A percentile compares a stretch with the other conserved stretches of the same genome.
Conservation (phyloP, 768 basidiomycete species). For the Psilocybe tampanensis region DNA sequence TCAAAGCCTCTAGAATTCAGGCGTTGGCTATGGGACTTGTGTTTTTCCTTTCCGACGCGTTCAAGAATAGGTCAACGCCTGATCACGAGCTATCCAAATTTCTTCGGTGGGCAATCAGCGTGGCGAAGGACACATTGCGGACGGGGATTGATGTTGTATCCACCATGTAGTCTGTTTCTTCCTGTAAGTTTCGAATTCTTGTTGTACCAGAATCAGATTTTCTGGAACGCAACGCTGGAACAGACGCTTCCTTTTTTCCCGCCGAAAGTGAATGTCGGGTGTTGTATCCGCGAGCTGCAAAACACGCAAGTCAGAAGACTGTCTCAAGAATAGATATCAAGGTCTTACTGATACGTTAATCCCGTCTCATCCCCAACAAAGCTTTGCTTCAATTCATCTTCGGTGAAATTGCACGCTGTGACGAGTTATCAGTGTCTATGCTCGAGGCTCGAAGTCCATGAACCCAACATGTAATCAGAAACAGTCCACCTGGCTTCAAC, state of each 20-base stretch:
- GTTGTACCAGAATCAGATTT: conserved; percentile 21
- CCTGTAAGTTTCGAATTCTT: background rate
- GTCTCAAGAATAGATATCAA: background rate
- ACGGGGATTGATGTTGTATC: conserved; percentile 60
- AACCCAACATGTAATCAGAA: conserved; percentile 80
- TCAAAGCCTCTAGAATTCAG: conserved; percentile 68
- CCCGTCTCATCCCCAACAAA: conserved; percentile 52
- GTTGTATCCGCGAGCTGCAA: conserved; percentile 68
- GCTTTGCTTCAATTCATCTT: conserved; percentile 62
- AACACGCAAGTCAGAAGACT: background rate
- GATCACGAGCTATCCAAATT: conserved; percentile 42
- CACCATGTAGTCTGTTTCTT: conserved; percentile 21
- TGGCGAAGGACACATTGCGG: conserved; percentile 73
- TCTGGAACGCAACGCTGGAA: conserved; percentile 74
- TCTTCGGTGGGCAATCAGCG: conserved; percentile 64
- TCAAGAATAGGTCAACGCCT: conserved; percentile 31
- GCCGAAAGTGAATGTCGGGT: conserved; percentile 75
- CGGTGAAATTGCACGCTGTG: conserved; percentile 84
- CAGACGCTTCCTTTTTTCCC: conserved; percentile 74
- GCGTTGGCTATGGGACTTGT: conserved; percentile 74
- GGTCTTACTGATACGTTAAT: conserved; percentile 66
- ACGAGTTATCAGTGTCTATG: background rate
- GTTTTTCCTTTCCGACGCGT: conserved; percentile 62
- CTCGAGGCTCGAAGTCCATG: background rate
- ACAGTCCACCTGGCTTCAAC: conserved; percentile 67